These are phyloP conservation scores for Cystobasidium onofrii DNA, from an alignment of 768 basidiomycete species.

Conservation along the genomic window DNA sequence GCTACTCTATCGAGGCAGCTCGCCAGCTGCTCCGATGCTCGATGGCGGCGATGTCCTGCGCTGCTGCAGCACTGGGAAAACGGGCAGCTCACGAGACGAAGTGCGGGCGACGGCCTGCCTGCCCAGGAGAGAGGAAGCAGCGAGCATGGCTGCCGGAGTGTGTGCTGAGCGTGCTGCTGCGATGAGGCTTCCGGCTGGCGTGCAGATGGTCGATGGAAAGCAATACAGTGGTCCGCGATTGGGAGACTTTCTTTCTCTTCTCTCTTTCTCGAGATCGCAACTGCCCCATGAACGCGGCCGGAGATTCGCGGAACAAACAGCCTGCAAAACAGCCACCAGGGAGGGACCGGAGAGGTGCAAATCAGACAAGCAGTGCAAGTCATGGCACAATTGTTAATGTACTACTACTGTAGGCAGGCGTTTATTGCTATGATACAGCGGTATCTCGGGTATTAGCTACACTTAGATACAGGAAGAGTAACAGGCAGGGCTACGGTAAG, in stretches of 20 bases:
- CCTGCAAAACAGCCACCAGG: neutral
- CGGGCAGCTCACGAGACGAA: neutral
- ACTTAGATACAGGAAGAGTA: neutral
- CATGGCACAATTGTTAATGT: neutral
- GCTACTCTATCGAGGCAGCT: neutral
- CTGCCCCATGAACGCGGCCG: neutral
- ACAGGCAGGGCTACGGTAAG: too few relatives aligned
- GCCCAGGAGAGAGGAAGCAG: neutral
- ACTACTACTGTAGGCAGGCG: neutral
- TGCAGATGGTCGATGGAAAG: too few relatives aligned
- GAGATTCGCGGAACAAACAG: neutral
- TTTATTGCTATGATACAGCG: neutral
- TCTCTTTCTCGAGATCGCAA: neutral
- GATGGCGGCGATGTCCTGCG: too few relatives aligned
- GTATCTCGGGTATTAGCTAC: neutral
- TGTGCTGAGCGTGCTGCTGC: neutral
- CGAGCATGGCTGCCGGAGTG: neutral
- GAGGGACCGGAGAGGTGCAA: neutral
- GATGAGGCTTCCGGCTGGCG: too few relatives aligned
- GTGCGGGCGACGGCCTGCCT: constrained; percentile 5
- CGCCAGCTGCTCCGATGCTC: neutral
- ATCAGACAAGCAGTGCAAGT: neutral
- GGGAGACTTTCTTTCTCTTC: too few relatives aligned
- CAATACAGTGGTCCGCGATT: too few relatives aligned
- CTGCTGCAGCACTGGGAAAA: too few relatives aligned